phyloP scores from a whole-genome alignment of 495 filamentous ascomycete species.

The Cairneyella variabilis region DNA sequence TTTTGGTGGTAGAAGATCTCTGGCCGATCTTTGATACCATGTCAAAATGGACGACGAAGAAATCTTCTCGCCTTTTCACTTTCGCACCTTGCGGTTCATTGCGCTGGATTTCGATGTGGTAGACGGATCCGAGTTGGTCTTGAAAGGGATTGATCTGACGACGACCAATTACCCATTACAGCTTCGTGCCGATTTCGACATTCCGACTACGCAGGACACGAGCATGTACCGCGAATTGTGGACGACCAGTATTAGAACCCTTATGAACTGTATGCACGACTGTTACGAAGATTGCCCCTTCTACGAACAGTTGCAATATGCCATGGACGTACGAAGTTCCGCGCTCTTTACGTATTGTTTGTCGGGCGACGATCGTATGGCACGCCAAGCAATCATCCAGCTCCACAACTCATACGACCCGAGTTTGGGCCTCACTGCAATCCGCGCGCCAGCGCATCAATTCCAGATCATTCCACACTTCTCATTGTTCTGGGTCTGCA shows the following conservation, averaged over 20 bases:
- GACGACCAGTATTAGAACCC: constrained; percentile 32
- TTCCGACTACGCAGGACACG: constrained; percentile 22
- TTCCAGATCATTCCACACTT: constrained; percentile 32
- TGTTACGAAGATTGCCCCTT: constrained; percentile 39
- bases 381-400: constrained; percentile 36
- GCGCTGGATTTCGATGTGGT: constrained; percentile 28
- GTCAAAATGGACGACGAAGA: too few relatives aligned
- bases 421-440: constrained; percentile 34
- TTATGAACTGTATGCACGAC: constrained; percentile 39
- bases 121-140: too few relatives aligned
- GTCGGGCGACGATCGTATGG: constrained; percentile 35
- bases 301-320: constrained; percentile 39
- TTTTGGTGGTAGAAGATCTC: constrained; percentile 12
- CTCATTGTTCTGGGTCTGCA: constrained; percentile 36
- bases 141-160: too few relatives aligned
- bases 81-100: constrained; percentile 36
- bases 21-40: too few relatives aligned
- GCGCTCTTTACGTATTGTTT: constrained; percentile 37
- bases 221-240: constrained; percentile 28
- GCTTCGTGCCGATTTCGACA: constrained; percentile 2
- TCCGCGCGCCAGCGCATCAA: constrained; percentile 36
- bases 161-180: too few relatives aligned
- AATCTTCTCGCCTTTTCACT: constrained; percentile 38
- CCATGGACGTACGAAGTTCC: constrained; percentile 29
- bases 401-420: constrained; percentile 31